Percentiles rank a stretch among this genome's conserved stretches.
These are phyloP conservation scores for Thielaviopsis euricoi DNA, from an alignment of 2,329 filamentous ascomycete genomes.

Conservation along the genomic window DNA sequence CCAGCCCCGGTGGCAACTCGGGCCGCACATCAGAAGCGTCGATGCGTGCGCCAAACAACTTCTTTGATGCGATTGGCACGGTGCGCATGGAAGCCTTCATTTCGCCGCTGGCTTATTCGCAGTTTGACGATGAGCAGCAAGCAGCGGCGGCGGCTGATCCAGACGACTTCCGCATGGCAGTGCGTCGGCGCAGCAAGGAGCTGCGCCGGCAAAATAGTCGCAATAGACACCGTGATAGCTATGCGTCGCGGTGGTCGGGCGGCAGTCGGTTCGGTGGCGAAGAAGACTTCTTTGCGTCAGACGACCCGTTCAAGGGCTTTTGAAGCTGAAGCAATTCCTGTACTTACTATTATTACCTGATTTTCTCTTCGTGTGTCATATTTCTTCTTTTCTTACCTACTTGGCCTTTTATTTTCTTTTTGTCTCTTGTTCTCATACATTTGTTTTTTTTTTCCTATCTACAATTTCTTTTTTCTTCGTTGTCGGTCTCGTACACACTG, in stretches of 20 bases:
- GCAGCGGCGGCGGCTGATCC: slow-evolving; percentile 24
- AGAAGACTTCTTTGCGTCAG: slow-evolving; percentile 36
- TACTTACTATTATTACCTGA: not conserved
- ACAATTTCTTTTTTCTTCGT: slow-evolving; percentile 1
- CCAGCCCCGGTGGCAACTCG: slow-evolving; percentile 20
- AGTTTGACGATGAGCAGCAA: slow-evolving; percentile 24
- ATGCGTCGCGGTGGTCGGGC: slow-evolving; percentile 22
- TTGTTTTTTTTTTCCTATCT: not conserved
- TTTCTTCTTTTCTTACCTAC: not conserved
- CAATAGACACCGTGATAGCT: slow-evolving; percentile 36
- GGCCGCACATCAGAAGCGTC: slow-evolving; percentile 40
- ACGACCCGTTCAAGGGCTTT: slow-evolving; percentile 48
- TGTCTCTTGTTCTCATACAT: not conserved
- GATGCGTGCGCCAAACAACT: slow-evolving; percentile 36
- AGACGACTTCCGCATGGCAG: slow-evolving; percentile 31
- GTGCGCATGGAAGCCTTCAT: slow-evolving; percentile 98
- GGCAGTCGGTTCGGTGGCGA: slow-evolving; percentile 22
- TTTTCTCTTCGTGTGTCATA: not conserved
- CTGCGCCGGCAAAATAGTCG: slow-evolving; percentile 34
- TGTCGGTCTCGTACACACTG: not conserved
- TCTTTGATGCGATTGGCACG: slow-evolving; percentile 80
- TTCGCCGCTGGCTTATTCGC: slow-evolving; percentile 37
- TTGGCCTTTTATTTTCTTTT: not conserved
- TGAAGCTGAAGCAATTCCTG: slow-evolving; percentile 18
- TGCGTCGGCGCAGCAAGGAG: slow-evolving; percentile 39